Conservation (phyloP, 129 eudicot genomes). For the Flaveria bidentis region DNA sequence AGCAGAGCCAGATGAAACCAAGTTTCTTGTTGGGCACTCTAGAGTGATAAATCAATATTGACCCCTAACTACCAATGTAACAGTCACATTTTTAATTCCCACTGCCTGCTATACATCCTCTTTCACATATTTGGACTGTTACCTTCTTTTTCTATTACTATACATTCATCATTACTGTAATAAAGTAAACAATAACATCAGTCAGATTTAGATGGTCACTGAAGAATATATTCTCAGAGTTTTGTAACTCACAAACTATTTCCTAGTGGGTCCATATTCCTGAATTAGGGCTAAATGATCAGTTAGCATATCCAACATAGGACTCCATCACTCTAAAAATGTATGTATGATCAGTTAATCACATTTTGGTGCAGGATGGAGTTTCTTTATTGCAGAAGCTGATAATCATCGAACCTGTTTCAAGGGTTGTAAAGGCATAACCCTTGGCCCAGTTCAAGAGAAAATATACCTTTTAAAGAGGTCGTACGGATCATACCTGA, state of each 20-base stretch:
- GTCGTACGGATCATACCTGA: background rate
- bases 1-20: background rate
- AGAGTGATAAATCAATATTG: background rate
- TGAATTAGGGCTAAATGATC: background rate
- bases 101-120: background rate
- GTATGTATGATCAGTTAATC: conserved; percentile 9
- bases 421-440: conserved; percentile 26
- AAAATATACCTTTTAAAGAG: background rate
- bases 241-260: background rate
- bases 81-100: background rate
- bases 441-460: conserved; percentile 2
- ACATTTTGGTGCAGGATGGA: conserved; percentile 19
- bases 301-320: conserved; percentile 1
- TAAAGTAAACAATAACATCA: background rate
- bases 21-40: background rate
- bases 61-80: background rate
- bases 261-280: background rate
- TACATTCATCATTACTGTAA: background rate
- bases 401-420: conserved; percentile 20
- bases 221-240: no score
- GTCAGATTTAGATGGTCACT: no score
- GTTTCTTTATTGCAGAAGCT: conserved; percentile 5
- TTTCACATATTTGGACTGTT: background rate
- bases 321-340: background rate
- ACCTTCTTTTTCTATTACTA: background rate